A percentile compares a stretch with the other conserved stretches of the same genome.
phyloP scores from a whole-genome alignment of 2,329 filamentous ascomycete genomes.

The Alternaria arbusti region DNA sequence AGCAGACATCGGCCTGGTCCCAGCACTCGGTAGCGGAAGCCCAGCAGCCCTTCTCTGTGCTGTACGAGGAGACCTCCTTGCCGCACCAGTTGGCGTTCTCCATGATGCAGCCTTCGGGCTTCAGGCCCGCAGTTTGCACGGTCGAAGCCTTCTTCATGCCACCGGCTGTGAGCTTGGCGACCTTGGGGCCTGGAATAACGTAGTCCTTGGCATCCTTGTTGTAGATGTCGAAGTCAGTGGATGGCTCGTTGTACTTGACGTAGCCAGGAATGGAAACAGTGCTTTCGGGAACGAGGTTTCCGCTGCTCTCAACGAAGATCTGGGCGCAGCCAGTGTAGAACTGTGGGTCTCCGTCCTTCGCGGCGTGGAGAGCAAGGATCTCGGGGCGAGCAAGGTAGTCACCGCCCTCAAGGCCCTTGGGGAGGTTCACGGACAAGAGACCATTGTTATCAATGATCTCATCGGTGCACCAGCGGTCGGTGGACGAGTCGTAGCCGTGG shows the following conservation, averaged over 20 bases:
- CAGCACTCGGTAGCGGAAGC: conserved; percentile 55
- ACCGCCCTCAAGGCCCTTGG: conserved; percentile 66
- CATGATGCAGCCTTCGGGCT: conserved; percentile 64
- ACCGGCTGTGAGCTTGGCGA: conserved; percentile 55
- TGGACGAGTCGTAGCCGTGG: conserved; percentile 65
- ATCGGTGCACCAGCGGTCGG: conserved; percentile 72
- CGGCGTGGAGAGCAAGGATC: conserved; percentile 71
- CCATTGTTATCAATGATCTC: conserved; percentile 70
- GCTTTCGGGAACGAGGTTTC: conserved; percentile 56
- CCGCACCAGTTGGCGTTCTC: conserved; percentile 78
- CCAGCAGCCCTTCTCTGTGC: conserved; percentile 66
- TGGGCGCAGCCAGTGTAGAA: conserved; percentile 78
- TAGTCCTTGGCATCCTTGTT: conserved; percentile 50
- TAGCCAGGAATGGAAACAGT: conserved; percentile 72
- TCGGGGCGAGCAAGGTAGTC: conserved; percentile 77
- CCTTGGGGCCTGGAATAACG: conserved; percentile 64
- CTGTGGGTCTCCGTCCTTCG: conserved; percentile 63
- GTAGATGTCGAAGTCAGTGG: conserved; percentile 71
- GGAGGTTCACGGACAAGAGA: conserved; percentile 67
- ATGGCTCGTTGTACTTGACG: conserved; percentile 60
- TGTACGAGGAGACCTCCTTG: conserved; percentile 64
- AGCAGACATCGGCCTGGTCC: conserved; percentile 66
- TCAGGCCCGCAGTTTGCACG: conserved; percentile 57
- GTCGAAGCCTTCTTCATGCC: conserved; percentile 17
- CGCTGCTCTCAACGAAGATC: conserved; percentile 65